Evolutionary conservation across 2,329 filamentous ascomycete species (phyloP), one percentile per base, ranked within the genome.

Genomic region (Cercospora sp.): DNA sequence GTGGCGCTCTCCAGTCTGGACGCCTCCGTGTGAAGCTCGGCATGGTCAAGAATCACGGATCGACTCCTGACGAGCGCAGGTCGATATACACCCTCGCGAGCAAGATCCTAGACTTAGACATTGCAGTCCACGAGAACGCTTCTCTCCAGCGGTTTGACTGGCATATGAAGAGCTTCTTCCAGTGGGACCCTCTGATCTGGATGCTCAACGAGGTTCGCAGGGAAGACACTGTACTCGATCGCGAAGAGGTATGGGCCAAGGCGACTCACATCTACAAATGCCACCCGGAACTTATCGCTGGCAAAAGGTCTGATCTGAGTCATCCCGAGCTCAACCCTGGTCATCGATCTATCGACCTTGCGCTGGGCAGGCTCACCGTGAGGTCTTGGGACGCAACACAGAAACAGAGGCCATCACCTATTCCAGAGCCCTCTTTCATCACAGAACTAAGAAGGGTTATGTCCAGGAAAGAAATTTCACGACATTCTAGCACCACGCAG

Each of bases 151-250:
- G 84, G 45, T 86, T 85, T 73, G 80, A 82, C 20, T 86, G 84
- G 84, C 84, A 86, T 63, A 80, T 83, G 9, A 80, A 84, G 55
- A 81, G 86, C n/a, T 82, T 84, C 71, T 78, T 86, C 57, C 74
- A 86, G 36, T 80, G 77, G 65, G 80, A 82, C 33, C 74, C 83
- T 13, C 74, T 78, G 12, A 75, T 78, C 33, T 78, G 79, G 58
- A 73, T 77, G 4, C 70, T 80, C 23, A 78, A 75, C 7, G 75
- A 79, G 28, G 75, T 83, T 20, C 65, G 72, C 3, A 69, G 69
- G 23, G 67, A 67, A 8, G 67, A 71, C 7, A 71, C 68, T 16
- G 57, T 73, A 10, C 68, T 72, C 12, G 70, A 74, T n/a, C 70
- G 55, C 65, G 74, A 53, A 13, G 71, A 53, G 65, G 76, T 77